These are phyloP conservation scores for Syzygium syzygioides DNA, from an alignment of 441 rosid species.

Conservation along the genomic window DNA sequence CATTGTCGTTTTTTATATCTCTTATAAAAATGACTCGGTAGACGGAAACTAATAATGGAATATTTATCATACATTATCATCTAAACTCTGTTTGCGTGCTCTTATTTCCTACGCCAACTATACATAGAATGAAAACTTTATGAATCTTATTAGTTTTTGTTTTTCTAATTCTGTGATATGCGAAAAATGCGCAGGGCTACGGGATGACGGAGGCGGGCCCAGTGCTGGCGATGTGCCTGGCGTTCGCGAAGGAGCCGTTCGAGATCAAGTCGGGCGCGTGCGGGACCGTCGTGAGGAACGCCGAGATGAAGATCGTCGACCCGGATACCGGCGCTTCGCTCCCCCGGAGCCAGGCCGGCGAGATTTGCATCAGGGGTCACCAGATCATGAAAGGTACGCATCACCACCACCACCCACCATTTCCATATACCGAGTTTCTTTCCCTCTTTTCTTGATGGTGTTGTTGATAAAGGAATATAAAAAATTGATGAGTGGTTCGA, in stretches of 20 bases:
- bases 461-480: background rate
- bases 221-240: conserved; percentile 62
- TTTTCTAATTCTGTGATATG: background rate
- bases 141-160: background rate
- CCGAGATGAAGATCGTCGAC: conserved; percentile 79
- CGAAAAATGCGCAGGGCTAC: conserved; percentile 43
- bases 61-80: background rate
- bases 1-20: background rate
- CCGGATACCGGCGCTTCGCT: conserved; percentile 59
- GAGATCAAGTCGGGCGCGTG: conserved; percentile 79
- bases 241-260: conserved; percentile 66
- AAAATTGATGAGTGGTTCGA: background rate
- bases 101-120: background rate
- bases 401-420: background rate
- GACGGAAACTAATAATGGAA: background rate
- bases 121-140: background rate
- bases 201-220: conserved; percentile 96
- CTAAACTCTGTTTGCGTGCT: background rate
- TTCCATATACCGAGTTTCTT: background rate
- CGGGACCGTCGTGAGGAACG: conserved; percentile 81
- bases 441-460: background rate
- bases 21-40: background rate
- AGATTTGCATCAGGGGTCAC: conserved; percentile 72
- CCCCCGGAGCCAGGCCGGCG: conserved; percentile 56
- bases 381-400: conserved; percentile 78